Evolutionary conservation across 495 filamentous ascomycete species (phyloP).

Genomic region (Penicillium maclennaniae): DNA sequence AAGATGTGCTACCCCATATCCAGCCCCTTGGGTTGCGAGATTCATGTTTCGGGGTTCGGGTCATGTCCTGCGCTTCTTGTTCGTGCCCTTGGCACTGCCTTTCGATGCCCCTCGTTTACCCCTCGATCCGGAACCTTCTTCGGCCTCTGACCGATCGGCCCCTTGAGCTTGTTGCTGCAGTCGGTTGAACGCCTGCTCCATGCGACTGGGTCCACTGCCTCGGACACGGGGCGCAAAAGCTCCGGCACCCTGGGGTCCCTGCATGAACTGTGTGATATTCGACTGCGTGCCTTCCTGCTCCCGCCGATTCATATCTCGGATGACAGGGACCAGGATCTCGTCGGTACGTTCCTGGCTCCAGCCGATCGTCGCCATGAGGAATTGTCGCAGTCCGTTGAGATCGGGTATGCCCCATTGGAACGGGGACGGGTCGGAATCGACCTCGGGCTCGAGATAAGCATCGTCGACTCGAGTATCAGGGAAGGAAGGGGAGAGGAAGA

Average conservation of each 20-base stretch:
- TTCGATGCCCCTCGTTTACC: background rate
- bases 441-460: slow-evolving; percentile 81
- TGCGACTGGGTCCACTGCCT: slow-evolving; percentile 62
- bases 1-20: background rate
- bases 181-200: slow-evolving; percentile 73
- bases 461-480: slow-evolving; percentile 69
- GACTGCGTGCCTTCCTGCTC: slow-evolving; percentile 86
- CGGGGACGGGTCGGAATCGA: slow-evolving; percentile 68
- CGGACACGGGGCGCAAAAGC: slow-evolving; percentile 75
- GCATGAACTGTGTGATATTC: slow-evolving; percentile 91
- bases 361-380: slow-evolving; percentile 89
- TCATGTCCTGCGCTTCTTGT: background rate
- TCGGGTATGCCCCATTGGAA: slow-evolving; percentile 98
- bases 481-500: slow-evolving; percentile 78
- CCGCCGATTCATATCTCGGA: slow-evolving; percentile 86
- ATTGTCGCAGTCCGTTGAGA: slow-evolving; percentile 76
- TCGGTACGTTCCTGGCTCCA: slow-evolving; percentile 90
- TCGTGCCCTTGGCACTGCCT: background rate
- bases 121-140: background rate
- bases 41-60: no score
- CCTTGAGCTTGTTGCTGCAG: slow-evolving; percentile 55
- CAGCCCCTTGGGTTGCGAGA: background rate
- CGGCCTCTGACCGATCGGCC: background rate
- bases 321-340: slow-evolving; percentile 90
- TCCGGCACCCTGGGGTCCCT: slow-evolving; percentile 58